Conservation (phyloP, 2,329 filamentous ascomycete genomes). For the Ophiostoma tasmaniense region DNA sequence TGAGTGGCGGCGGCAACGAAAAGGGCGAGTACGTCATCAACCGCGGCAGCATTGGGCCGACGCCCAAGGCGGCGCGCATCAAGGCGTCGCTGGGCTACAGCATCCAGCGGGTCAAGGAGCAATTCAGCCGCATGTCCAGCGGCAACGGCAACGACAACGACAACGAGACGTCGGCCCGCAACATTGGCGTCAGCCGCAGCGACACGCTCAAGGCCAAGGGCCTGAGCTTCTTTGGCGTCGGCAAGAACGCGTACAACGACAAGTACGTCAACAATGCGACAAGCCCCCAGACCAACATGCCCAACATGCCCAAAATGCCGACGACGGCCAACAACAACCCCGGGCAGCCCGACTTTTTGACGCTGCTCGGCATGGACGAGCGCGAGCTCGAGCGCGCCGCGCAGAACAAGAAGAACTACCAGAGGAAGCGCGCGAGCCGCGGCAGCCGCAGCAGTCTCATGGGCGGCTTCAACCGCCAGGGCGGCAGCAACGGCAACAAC, state of each 20-base stretch:
- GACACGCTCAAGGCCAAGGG: not conserved
- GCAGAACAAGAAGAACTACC: slow-evolving; percentile 29
- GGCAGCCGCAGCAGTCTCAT: slow-evolving; percentile 11
- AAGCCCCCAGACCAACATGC: no score
- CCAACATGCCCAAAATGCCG: no score
- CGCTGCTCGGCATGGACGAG: slow-evolving; percentile 36
- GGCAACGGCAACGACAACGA: no score
- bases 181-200: not conserved
- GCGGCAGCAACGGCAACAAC: slow-evolving; percentile 9
- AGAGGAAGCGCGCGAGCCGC: slow-evolving; percentile 16
- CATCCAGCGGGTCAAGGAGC: slow-evolving; percentile 29
- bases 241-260: not conserved
- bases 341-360: slow-evolving; percentile 36
- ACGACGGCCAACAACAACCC: slow-evolving; percentile 23
- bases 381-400: slow-evolving; percentile 32
- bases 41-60: slow-evolving; percentile 42
- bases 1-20: not conserved
- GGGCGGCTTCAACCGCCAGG: not conserved
- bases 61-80: slow-evolving; percentile 35
- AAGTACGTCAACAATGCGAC: slow-evolving; percentile 24
- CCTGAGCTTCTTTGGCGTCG: not conserved
- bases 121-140: slow-evolving; percentile 34
- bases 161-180: not conserved
- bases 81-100: slow-evolving; percentile 33
- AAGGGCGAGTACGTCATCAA: slow-evolving; percentile 33